Evolutionary conservation across 352 stramenopile genomes (phyloP).

Genomic region (Aphanomyces invadans): DNA sequence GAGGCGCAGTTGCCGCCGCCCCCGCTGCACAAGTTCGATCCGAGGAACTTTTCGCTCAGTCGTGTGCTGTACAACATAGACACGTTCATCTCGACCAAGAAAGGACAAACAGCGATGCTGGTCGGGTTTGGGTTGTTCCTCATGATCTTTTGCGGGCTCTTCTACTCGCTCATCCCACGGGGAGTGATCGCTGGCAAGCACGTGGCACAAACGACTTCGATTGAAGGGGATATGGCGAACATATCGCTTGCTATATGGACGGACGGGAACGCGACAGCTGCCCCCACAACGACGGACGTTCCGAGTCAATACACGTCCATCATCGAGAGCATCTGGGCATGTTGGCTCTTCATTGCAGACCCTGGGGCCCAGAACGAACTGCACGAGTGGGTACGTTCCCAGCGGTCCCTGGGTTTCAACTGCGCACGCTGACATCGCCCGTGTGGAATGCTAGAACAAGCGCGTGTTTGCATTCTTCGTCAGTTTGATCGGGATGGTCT

Average conservation of each 20-base stretch:
- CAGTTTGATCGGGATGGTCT: slow-evolving; percentile 62
- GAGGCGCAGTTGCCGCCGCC: neutral
- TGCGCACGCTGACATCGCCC: no score
- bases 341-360: slow-evolving; percentile 59
- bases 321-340: slow-evolving; percentile 45
- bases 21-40: neutral
- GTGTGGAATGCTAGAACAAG: no score
- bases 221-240: neutral
- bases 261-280: no score
- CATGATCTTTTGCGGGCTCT: slow-evolving; percentile 35
- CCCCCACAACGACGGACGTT: neutral
- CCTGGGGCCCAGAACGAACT: slow-evolving; percentile 36
- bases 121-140: slow-evolving; percentile 38
- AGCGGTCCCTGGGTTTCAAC: no score
- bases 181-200: slow-evolving; percentile 25
- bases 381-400: slow-evolving; percentile 17
- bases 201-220: neutral
- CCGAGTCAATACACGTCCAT: neutral
- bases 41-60: slow-evolving; percentile 22
- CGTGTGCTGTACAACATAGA: slow-evolving; percentile 47
- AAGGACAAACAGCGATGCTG: slow-evolving; percentile 44
- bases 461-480: slow-evolving; percentile 52
- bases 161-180: slow-evolving; percentile 32
- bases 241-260: no score
- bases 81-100: slow-evolving; percentile 53